Evolutionary conservation across 352 stramenopile genomes (phyloP).

Genomic region (Phytophthora multivora): DNA sequence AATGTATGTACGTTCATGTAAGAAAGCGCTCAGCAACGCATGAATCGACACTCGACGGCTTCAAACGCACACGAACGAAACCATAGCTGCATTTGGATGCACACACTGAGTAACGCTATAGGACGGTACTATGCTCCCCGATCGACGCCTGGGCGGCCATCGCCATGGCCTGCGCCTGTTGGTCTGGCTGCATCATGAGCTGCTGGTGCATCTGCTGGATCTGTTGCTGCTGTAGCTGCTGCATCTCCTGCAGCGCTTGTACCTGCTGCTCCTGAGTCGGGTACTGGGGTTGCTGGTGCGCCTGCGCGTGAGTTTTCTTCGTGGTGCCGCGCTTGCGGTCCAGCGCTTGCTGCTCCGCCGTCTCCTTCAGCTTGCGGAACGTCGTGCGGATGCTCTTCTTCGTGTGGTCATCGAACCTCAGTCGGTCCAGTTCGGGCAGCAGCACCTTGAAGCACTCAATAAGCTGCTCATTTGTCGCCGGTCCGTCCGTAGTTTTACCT

Average conservation of each 20-base stretch:
- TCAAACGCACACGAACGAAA: conserved; percentile 16
- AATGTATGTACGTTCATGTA: too few species aligned
- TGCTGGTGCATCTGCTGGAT: conserved; percentile 37
- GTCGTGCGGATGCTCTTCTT: conserved; percentile 63
- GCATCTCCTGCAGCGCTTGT: conserved; percentile 32
- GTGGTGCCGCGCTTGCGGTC: conserved; percentile 35
- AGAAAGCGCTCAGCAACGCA: not conserved
- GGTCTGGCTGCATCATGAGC: conserved; percentile 36
- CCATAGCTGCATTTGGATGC: conserved; percentile 14
- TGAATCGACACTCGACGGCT: conserved; percentile 2
- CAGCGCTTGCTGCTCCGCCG: conserved; percentile 38
- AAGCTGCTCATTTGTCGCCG: conserved; percentile 52
- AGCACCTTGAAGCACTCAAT: conserved; percentile 53
- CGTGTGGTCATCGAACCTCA: conserved; percentile 61
- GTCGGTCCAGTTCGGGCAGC: conserved; percentile 54
- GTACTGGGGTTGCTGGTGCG: conserved; percentile 14
- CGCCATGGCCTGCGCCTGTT: conserved; percentile 23
- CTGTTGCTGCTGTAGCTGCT: conserved; percentile 35
- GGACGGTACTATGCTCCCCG: conserved; percentile 28
- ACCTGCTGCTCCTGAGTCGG: conserved; percentile 23
- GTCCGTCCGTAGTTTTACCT: conserved; percentile 15
- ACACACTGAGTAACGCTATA: conserved; percentile 23
- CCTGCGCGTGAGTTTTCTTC: conserved; percentile 24
- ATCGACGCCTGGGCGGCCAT: conserved; percentile 31
- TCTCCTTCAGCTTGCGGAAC: conserved; percentile 58